A percentile compares a stretch with the other conserved stretches of the same genome.
Conservation (phyloP, 73 alveolate genomes). For the Paramecium pentaurelia region DNA sequence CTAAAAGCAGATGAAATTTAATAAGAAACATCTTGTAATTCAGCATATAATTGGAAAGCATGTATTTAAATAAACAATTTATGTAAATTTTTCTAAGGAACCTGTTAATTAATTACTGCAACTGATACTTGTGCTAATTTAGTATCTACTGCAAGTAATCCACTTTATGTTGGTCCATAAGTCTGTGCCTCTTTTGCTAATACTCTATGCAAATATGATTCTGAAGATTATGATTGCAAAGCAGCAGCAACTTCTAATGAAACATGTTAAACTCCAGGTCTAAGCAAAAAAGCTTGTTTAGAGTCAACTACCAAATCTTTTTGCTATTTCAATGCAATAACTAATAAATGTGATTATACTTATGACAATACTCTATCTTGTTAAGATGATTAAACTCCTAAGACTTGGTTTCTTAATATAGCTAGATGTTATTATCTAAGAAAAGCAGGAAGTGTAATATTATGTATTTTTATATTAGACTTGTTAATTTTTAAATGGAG, state of each 20-base stretch:
- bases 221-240: background rate
- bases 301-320: background rate
- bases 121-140: slow-evolving; percentile 10
- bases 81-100: background rate
- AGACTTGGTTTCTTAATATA: background rate
- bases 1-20: background rate
- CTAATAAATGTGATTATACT: background rate
- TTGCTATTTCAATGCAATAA: background rate
- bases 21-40: background rate
- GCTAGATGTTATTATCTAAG: background rate
- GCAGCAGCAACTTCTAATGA: background rate
- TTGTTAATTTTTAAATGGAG: background rate
- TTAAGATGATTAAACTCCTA: background rate
- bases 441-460: background rate
- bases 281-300: background rate
- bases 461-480: background rate
- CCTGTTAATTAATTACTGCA: background rate
- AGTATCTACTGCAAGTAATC: background rate
- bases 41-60: background rate
- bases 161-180: background rate
- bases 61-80: background rate
- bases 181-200: background rate
- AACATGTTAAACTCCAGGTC: background rate
- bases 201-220: background rate
- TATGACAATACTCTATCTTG: background rate